Base-by-base conservation (phyloP, 2,329 filamentous ascomycete species). In the Penicillium concentricum region DNA sequence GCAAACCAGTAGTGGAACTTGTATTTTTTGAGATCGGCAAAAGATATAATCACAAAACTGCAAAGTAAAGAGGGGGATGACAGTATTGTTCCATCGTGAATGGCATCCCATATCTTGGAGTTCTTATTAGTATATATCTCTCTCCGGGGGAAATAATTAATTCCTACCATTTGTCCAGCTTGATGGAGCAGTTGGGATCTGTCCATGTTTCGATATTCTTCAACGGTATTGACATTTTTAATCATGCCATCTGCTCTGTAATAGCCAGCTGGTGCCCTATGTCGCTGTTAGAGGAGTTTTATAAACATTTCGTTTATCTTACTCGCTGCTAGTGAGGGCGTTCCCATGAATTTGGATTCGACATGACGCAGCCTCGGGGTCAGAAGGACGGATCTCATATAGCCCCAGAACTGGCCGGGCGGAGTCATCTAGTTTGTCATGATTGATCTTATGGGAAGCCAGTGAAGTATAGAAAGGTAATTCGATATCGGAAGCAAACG, bases 1-100 rank as follows among this genome's bases (percentile, higher is more conserved):
- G 89, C 93, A 74, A 97, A 97, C 87, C 95, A 96, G 76, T 97
- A 97, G n/a, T 89, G 91, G 72, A 97, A 97, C 61, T 88, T 91
- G 78, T 97, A 97, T 71, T 95, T 97, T 75, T 99, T 99, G 34
- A 99, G 83, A 71, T 99, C 93, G 60, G 94, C 93, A 72, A 91
- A 99, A 16, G 91, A 96, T 44, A 97, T 85, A 57, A 95, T 86
- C 26, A 90, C 84, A 73, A 97, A 97, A 7, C 91, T 94, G 5
- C 91, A 87, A 18, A 99, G 85, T 2, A 97, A 83, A 5, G 93
- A 97, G 2, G 94, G 94, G 49, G 93, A 90, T 10, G 92, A 94
- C 76, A 96, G 97, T 65, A 99, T 96, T 39, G 91, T 95, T 56
- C 92, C 93, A 76, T 99, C 94, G 64, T 92, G 88, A 69, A 99